Evolutionary conservation across 1,284 basidiomycete species (phyloP).

Genomic region (Singerocomus inundabilis): DNA sequence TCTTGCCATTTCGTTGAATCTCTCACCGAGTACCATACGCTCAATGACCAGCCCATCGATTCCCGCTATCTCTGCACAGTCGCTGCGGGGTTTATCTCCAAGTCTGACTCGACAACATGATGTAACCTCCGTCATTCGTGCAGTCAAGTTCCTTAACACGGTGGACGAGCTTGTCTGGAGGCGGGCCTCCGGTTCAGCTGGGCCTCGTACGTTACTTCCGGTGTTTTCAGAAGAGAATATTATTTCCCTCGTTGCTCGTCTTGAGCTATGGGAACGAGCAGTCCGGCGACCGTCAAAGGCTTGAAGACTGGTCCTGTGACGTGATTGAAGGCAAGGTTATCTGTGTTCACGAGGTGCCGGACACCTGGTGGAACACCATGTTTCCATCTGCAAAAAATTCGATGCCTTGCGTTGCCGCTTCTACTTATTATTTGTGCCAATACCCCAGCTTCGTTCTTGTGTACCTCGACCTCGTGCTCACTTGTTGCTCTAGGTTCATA

Average conservation of each 20-base stretch:
- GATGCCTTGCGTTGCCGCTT: background rate
- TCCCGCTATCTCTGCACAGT: background rate
- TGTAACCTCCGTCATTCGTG: conserved; percentile 21
- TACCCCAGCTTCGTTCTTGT: background rate
- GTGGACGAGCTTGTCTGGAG: conserved; percentile 34
- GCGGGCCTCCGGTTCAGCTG: conserved; percentile 15
- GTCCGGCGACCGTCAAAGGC: conserved; percentile 21
- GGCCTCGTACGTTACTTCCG: conserved; percentile 11
- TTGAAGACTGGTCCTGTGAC: conserved; percentile 2
- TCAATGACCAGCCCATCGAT: background rate
- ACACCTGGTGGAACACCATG: background rate
- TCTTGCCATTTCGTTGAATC: conserved; percentile 12
- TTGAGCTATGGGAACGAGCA: conserved; percentile 30
- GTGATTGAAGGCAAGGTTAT: background rate
- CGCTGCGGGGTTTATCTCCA: background rate
- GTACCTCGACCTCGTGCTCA: background rate
- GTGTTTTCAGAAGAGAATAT: conserved; percentile 30
- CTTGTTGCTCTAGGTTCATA: background rate
- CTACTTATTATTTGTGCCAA: background rate
- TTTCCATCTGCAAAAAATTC: background rate
- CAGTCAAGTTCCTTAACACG: conserved; percentile 25
- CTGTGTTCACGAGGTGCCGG: background rate
- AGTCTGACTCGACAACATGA: conserved; percentile 13
- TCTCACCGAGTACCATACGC: conserved; percentile 7
- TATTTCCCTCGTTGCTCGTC: conserved; percentile 23